A percentile compares a stretch with the other conserved stretches of the same genome.
phyloP scores from a whole-genome alignment of 1,284 basidiomycete species.

The Moniliella sp. region DNA sequence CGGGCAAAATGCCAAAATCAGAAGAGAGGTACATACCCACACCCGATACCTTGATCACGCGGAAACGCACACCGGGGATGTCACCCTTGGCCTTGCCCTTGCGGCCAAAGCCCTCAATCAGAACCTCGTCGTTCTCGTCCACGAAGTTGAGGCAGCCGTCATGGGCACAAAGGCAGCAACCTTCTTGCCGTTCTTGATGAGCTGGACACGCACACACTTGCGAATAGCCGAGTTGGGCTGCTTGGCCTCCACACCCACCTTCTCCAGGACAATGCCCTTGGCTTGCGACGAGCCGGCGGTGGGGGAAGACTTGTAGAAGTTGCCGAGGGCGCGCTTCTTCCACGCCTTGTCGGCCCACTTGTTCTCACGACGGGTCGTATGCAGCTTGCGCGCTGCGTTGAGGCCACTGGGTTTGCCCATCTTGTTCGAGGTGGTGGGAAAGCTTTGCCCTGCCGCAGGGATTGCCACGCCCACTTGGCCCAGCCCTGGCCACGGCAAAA shows the following conservation, averaged over 20 bases:
- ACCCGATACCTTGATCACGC: slow-evolving; percentile 94
- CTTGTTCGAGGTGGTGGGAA: too few species aligned
- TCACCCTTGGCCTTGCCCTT: slow-evolving; percentile 97
- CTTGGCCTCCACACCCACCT: slow-evolving; percentile 69
- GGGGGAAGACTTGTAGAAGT: slow-evolving; percentile 98
- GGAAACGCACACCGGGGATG: slow-evolving; percentile 74
- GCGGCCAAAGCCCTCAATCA: slow-evolving; percentile 99
- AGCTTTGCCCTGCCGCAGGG: too few species aligned
- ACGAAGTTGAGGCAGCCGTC: slow-evolving; percentile 57
- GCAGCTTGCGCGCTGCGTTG: slow-evolving; percentile 95
- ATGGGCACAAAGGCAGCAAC: slow-evolving; percentile 41
- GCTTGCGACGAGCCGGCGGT: slow-evolving; percentile 98
- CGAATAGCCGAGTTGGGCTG: slow-evolving; percentile 99
- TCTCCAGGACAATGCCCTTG: slow-evolving; percentile 99
- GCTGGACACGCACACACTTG: slow-evolving; percentile 98
- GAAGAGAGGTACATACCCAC: too few species aligned
- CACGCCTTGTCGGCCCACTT: slow-evolving; percentile 98
- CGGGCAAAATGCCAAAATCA: too few species aligned
- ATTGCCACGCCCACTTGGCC: too few species aligned
- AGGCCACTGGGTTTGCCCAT: slow-evolving; percentile 72
- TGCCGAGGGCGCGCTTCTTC: slow-evolving; percentile 98
- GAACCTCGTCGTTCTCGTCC: slow-evolving; percentile 39
- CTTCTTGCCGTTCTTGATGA: slow-evolving; percentile 99
- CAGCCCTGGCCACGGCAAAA: too few species aligned
- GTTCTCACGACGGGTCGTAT: slow-evolving; percentile 78